Evolutionary conservation across 495 filamentous ascomycete species (phyloP).

Genomic region (Aspergillus incahuasiensis): DNA sequence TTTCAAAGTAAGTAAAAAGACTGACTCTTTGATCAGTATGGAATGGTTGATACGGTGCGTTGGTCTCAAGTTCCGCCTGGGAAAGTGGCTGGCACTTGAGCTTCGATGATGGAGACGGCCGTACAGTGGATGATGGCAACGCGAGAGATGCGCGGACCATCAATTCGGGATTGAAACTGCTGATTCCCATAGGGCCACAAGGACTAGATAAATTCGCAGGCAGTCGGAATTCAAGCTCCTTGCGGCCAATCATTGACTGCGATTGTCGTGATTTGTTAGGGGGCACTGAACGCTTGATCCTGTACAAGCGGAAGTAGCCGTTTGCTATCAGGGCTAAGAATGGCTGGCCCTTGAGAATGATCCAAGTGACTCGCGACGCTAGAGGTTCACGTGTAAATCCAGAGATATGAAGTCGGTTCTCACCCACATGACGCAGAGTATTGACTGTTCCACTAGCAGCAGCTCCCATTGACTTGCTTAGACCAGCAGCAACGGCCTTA

Average conservation of each 20-base stretch:
- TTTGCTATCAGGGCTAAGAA: conserved; percentile 37
- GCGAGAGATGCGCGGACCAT: conserved; percentile 28
- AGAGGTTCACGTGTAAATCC: conserved; percentile 43
- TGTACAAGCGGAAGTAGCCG: conserved; percentile 59
- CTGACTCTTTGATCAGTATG: conserved; percentile 78
- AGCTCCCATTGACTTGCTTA: conserved; percentile 78
- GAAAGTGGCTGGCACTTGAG: conserved; percentile 55
- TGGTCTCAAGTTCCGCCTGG: conserved; percentile 89
- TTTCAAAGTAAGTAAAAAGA: conserved; percentile 54
- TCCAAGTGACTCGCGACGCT: conserved; percentile 39
- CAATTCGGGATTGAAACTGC: conserved; percentile 26
- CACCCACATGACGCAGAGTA: conserved; percentile 75
- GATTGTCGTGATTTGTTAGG: conserved; percentile 43
- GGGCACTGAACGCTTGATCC: conserved; percentile 47
- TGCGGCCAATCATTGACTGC: conserved; percentile 50
- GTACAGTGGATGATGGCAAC: conserved; percentile 32
- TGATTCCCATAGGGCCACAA: conserved; percentile 36
- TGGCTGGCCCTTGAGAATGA: conserved; percentile 30
- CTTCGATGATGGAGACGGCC: conserved; percentile 27
- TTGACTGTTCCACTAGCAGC: conserved; percentile 74
- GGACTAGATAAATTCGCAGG: conserved; percentile 37
- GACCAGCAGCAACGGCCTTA: conserved; percentile 74
- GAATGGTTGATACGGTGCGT: conserved; percentile 84
- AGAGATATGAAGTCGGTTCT: conserved; percentile 76
- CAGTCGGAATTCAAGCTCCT: conserved; percentile 62